These are phyloP conservation scores for Rhizophagus prolifer DNA, from an alignment of 192 early-diverging fungal species.

Conservation along the genomic window DNA sequence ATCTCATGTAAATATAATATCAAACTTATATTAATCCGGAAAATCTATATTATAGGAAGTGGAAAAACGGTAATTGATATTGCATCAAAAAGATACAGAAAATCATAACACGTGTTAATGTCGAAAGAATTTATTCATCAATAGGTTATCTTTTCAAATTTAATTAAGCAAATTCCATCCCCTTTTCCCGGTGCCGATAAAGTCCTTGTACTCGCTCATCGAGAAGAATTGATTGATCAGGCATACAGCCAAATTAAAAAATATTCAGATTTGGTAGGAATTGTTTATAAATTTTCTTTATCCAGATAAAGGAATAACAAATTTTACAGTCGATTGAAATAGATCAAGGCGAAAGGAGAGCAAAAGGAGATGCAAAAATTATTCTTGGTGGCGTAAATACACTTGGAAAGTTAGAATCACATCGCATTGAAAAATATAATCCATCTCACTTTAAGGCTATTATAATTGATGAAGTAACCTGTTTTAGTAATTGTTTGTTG, in stretches of 20 bases:
- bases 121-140: background rate
- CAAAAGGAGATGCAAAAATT: constrained; percentile 64
- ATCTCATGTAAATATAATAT: background rate
- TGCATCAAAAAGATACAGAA: too few species aligned
- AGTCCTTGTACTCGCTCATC: constrained; percentile 83
- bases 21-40: background rate
- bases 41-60: constrained; percentile 57
- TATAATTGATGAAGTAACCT: constrained; percentile 76
- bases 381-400: constrained; percentile 78
- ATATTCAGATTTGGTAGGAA: constrained; percentile 53
- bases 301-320: background rate
- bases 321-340: constrained; percentile 51
- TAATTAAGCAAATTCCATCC: constrained; percentile 67
- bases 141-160: constrained; percentile 76
- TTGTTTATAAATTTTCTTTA: background rate
- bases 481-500: background rate
- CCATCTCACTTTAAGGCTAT: constrained; percentile 82
- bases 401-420: constrained; percentile 53
- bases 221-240: constrained; percentile 84
- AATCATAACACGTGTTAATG: too few species aligned
- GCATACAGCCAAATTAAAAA: constrained; percentile 66
- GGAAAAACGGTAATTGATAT: constrained; percentile 77
- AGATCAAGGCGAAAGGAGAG: constrained; percentile 64
- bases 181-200: constrained; percentile 68
- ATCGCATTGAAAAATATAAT: constrained; percentile 64